phyloP scores from a whole-genome alignment of 2,329 filamentous ascomycete species.

The Diplodia sapinea region DNA sequence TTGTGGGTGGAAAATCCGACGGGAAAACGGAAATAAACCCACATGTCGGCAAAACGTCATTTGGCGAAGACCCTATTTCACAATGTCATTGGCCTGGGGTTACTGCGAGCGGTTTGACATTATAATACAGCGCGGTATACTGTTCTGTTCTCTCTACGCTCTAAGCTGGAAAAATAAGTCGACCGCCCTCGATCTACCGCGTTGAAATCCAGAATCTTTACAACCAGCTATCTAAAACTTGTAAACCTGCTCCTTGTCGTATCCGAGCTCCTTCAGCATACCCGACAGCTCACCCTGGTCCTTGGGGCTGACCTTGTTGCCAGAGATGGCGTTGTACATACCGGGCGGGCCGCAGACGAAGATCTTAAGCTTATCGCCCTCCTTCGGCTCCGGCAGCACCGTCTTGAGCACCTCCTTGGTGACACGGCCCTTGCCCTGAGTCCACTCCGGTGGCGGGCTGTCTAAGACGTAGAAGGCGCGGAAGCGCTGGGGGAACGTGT shows the following conservation, averaged over 20 bases:
- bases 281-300: slow-evolving; percentile 92
- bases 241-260: slow-evolving; percentile 88
- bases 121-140: slow-evolving; percentile 7
- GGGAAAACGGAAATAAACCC: not conserved
- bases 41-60: not conserved
- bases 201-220: not conserved
- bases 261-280: slow-evolving; percentile 82
- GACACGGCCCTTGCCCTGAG: slow-evolving; percentile 78
- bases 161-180: slow-evolving; percentile 4
- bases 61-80: not conserved
- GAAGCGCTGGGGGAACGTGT: slow-evolving; percentile 94
- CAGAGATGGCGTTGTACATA: slow-evolving; percentile 91
- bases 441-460: slow-evolving; percentile 79
- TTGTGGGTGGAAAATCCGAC: not conserved
- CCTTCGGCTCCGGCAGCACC: slow-evolving; percentile 89
- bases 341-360: slow-evolving; percentile 95
- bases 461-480: slow-evolving; percentile 92
- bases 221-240: slow-evolving; percentile 72
- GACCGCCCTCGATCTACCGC: not conserved
- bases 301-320: slow-evolving; percentile 85
- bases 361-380: slow-evolving; percentile 84
- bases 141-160: slow-evolving; percentile 22
- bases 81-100: not conserved
- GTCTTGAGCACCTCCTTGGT: slow-evolving; percentile 93
- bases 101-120: not conserved